A percentile compares a stretch with the other conserved stretches of the same genome.
Evolutionary conservation across 2,329 filamentous ascomycete genomes (phyloP).

Genomic region (Phialocephala sp.): DNA sequence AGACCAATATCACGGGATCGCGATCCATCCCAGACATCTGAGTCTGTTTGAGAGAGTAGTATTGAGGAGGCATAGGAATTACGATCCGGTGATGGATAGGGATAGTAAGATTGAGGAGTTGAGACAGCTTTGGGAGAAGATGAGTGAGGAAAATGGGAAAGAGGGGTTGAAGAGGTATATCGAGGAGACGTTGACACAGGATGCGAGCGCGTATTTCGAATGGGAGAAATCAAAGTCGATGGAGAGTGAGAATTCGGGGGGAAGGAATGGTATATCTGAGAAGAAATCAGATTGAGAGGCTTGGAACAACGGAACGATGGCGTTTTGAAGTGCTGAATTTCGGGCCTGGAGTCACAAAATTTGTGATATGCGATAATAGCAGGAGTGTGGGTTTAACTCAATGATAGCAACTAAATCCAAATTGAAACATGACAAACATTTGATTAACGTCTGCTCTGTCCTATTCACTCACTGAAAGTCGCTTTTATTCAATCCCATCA

Average conservation of each 20-base stretch:
- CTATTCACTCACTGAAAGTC: too few relatives aligned
- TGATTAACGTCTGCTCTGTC: too few relatives aligned
- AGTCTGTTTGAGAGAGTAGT: conserved; percentile 81
- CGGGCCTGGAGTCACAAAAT: too few relatives aligned
- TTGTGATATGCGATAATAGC: too few relatives aligned
- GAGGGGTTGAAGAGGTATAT: neutral
- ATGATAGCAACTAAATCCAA: too few relatives aligned
- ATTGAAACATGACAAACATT: too few relatives aligned
- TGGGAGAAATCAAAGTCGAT: neutral
- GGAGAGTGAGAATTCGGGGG: neutral
- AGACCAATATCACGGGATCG: conserved; percentile 87
- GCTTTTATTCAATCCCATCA: too few relatives aligned
- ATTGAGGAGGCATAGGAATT: conserved; percentile 58
- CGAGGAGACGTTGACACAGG: neutral
- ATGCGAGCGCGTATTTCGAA: neutral
- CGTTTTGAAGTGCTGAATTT: too few relatives aligned
- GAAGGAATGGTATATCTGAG: too few relatives aligned
- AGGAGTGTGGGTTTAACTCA: too few relatives aligned
- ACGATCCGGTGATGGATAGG: conserved; percentile 62
- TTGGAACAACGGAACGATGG: too few relatives aligned
- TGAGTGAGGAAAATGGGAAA: neutral
- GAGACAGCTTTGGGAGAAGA: neutral
- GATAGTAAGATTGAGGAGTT: conserved; percentile 70
- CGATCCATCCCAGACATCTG: conserved; percentile 86
- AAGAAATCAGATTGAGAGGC: too few relatives aligned